Conservation (phyloP, 176 grass and related monocot species). For the Cenchrus americanus region DNA sequence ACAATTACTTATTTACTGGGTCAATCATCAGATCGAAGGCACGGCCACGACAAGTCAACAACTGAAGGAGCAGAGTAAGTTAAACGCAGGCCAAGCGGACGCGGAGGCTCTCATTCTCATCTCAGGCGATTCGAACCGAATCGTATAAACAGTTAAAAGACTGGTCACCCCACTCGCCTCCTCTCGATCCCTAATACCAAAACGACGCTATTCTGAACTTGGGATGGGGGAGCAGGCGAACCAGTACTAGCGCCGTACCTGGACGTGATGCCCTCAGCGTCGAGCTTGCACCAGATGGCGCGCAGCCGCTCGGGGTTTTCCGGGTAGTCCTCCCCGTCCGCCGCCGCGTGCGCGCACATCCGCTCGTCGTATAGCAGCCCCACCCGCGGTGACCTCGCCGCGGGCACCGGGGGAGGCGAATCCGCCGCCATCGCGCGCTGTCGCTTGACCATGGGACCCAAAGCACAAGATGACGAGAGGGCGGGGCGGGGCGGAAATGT, state of each 20-base stretch:
- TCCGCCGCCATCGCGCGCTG: background rate
- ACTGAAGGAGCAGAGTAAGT: background rate
- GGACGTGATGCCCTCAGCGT: slow-evolving; percentile 56
- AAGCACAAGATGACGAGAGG: too few species aligned
- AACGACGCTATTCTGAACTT: background rate
- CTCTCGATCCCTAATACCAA: background rate
- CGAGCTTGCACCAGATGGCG: slow-evolving; percentile 82
- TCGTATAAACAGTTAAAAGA: too few species aligned
- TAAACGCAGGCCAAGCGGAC: background rate
- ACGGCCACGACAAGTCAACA: background rate
- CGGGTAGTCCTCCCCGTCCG: slow-evolving; percentile 65
- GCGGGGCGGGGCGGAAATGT: too few species aligned
- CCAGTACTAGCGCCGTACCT: slow-evolving; percentile 39
- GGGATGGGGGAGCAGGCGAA: background rate
- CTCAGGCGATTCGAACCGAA: background rate
- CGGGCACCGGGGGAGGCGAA: background rate
- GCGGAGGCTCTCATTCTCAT: too few species aligned
- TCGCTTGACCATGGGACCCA: background rate
- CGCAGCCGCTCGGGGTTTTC: slow-evolving; percentile 85
- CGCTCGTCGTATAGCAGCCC: slow-evolving; percentile 91
- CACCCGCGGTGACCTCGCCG: slow-evolving; percentile 21
- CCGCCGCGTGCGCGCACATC: slow-evolving; percentile 85
- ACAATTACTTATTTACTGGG: background rate
- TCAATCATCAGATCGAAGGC: background rate
- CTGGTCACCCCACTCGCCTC: background rate